These are phyloP conservation scores for Coprinopsis marcescibilis DNA, from an alignment of 768 basidiomycete species.

Conservation along the genomic window DNA sequence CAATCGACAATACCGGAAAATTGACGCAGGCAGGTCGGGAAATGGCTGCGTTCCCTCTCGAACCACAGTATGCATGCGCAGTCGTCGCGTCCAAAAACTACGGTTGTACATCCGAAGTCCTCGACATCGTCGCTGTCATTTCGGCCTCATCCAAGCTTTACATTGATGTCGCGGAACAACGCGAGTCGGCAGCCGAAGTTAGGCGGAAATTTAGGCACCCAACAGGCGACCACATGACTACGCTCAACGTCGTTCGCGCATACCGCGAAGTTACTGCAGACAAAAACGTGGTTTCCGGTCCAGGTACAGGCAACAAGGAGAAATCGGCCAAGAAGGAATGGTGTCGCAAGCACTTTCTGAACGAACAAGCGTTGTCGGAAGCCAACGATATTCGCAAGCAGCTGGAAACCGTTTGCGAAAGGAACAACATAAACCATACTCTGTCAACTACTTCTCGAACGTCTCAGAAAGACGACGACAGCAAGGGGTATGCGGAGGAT, in stretches of 20 bases:
- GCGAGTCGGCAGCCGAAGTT: slow-evolving; percentile 65
- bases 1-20: slow-evolving; percentile 57
- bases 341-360: slow-evolving; percentile 82
- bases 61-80: slow-evolving; percentile 74
- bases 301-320: slow-evolving; percentile 27
- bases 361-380: slow-evolving; percentile 73
- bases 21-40: slow-evolving; percentile 72
- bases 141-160: slow-evolving; percentile 80
- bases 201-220: slow-evolving; percentile 76
- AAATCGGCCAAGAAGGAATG: slow-evolving; percentile 57
- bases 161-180: slow-evolving; percentile 66
- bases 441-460: slow-evolving; percentile 26
- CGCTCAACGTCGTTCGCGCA: slow-evolving; percentile 77
- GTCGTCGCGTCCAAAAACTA: slow-evolving; percentile 72
- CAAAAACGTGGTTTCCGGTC: not conserved
- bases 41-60: slow-evolving; percentile 93
- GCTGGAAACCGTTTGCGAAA: slow-evolving; percentile 58
- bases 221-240: slow-evolving; percentile 87
- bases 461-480: slow-evolving; percentile 2
- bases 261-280: slow-evolving; percentile 58
- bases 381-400: slow-evolving; percentile 79
- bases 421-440: slow-evolving; percentile 55
- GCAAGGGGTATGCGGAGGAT: slow-evolving; percentile 29
- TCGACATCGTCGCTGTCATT: slow-evolving; percentile 81
- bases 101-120: slow-evolving; percentile 70